Evolutionary conservation across 768 basidiomycete species (phyloP).

Genomic region (Naganishia randhawae): DNA sequence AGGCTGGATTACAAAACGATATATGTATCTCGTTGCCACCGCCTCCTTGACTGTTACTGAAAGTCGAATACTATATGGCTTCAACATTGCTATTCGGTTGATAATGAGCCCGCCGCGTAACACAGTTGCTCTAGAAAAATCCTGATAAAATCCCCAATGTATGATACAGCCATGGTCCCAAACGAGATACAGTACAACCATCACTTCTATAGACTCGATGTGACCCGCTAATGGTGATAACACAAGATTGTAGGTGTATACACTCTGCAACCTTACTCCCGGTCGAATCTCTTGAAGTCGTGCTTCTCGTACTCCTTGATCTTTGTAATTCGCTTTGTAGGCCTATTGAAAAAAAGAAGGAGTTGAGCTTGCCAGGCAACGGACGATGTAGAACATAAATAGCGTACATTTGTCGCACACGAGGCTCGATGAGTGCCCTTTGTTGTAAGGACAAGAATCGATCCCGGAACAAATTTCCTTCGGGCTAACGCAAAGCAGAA

Average conservation of each 20-base stretch:
- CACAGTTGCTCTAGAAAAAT: no score
- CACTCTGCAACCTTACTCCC: constrained; percentile 30
- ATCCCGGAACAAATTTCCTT: constrained; percentile 89
- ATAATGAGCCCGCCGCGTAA: no score
- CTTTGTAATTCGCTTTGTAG: constrained; percentile 35
- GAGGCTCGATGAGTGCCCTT: constrained; percentile 78
- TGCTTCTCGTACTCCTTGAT: constrained; percentile 51
- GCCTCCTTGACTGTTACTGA: no score
- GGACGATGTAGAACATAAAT: neutral
- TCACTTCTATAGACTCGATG: neutral
- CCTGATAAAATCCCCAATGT: neutral
- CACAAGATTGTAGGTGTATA: no score
- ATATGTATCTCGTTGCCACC: no score
- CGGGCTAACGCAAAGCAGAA: constrained; percentile 59
- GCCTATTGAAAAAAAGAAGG: constrained; percentile 32
- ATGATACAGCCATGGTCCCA: neutral
- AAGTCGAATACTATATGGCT: no score
- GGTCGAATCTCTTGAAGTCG: constrained; percentile 51
- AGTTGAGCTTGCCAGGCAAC: neutral
- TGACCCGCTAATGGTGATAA: neutral
- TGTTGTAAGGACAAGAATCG: constrained; percentile 83
- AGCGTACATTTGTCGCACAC: constrained; percentile 71
- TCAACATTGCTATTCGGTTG: no score
- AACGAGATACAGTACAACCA: neutral
- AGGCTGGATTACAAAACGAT: no score